Evolutionary conservation across 768 basidiomycete genomes (phyloP).

Genomic region (Infundibulicybe gibba): DNA sequence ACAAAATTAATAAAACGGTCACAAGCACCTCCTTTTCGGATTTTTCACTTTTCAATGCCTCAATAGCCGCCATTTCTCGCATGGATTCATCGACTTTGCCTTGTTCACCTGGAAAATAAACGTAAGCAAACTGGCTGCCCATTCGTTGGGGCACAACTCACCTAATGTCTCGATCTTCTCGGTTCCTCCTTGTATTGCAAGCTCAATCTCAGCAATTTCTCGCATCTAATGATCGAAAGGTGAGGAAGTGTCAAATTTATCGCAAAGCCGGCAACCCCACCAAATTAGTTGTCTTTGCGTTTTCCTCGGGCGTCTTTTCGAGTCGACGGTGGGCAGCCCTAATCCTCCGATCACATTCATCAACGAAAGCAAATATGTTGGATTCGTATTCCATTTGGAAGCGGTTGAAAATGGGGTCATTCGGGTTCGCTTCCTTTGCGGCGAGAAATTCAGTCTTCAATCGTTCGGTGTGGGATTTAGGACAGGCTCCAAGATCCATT

Average conservation of each 20-base stretch:
- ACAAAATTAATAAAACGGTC: conserved; percentile 7
- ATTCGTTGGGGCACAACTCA: conserved; percentile 26
- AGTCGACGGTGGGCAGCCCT: conserved; percentile 88
- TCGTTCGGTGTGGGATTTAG: conserved; percentile 93
- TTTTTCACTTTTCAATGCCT: conserved; percentile 96
- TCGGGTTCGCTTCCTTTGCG: conserved; percentile 71
- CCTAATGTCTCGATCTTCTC: conserved; percentile 96
- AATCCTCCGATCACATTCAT: conserved; percentile 97
- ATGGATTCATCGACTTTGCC: conserved; percentile 99
- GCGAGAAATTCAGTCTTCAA: conserved; percentile 87
- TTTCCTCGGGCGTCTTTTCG: conserved; percentile 99
- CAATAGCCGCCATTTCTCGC: conserved; percentile 95
- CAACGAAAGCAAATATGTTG: conserved; percentile 94
- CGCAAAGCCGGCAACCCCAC: conserved; percentile 35
- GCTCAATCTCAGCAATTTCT: conserved; percentile 98
- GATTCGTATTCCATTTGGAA: conserved; percentile 96
- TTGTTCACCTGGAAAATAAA: conserved; percentile 69
- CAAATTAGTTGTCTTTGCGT: conserved; percentile 96
- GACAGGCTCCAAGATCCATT: conserved; percentile 99
- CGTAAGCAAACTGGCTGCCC: too few relatives aligned
- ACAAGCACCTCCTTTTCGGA: conserved; percentile 83
- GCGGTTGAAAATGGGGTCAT: conserved; percentile 75
- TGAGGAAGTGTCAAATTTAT: not conserved
- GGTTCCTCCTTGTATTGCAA: conserved; percentile 97
- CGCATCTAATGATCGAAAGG: conserved; percentile 63